Conservation (phyloP, 75 land plant genomes). For the Pinus taeda region DNA sequence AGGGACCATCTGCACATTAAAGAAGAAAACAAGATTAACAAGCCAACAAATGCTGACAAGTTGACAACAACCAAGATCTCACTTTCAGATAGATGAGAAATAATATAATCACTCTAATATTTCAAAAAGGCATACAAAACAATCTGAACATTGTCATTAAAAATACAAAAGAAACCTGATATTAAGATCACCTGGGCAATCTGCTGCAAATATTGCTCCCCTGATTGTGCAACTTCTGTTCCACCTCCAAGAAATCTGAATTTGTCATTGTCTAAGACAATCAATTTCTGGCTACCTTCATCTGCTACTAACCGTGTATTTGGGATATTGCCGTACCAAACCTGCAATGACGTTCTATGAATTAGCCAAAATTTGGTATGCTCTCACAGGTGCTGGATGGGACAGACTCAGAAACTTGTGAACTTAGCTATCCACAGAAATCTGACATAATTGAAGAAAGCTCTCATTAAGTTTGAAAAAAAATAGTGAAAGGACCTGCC, state of each 20-base stretch:
- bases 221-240: slow-evolving; percentile 26
- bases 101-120: not conserved
- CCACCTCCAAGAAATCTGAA: slow-evolving; percentile 37
- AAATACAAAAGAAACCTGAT: too few relatives aligned
- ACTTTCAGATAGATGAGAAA: not conserved
- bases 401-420: not conserved
- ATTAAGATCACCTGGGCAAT: slow-evolving; percentile 20
- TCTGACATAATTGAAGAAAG: not conserved
- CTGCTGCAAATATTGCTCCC: slow-evolving; percentile 35
- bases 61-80: not conserved
- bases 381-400: not conserved
- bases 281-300: slow-evolving; percentile 30
- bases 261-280: slow-evolving; percentile 20
- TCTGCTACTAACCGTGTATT: slow-evolving; percentile 20
- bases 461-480: not conserved
- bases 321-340: slow-evolving; percentile 47
- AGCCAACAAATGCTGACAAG: not conserved
- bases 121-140: not conserved
- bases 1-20: slow-evolving; percentile 34
- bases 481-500: not conserved
- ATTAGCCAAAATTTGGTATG: too few relatives aligned
- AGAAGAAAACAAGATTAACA: not conserved
- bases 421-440: not conserved
- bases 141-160: not conserved
- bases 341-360: slow-evolving; percentile 12